Conservation (phyloP, 805 yeast species). For the Priceomyces medius region DNA sequence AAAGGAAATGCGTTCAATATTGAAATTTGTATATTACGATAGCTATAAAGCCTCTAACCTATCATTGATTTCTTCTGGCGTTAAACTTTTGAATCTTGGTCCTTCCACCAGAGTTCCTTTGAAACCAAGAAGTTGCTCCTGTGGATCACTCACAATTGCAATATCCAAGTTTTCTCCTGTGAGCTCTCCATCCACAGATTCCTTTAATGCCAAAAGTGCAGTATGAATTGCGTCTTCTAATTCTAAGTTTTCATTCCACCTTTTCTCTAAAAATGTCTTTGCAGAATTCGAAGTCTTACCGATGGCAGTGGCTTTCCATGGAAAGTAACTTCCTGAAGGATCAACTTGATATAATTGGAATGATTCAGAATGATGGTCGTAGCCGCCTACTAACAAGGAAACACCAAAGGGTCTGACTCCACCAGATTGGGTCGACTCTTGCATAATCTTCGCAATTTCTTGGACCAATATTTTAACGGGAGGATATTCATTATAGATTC, state of each 20-base stretch:
- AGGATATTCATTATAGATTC: conserved; percentile 94
- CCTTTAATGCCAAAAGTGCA: conserved; percentile 90
- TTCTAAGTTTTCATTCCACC: conserved; percentile 97
- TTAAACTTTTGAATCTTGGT: conserved; percentile 82
- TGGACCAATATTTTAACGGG: conserved; percentile 92
- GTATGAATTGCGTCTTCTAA: conserved; percentile 97
- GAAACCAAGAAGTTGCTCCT: conserved; percentile 78
- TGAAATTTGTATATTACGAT: conserved; percentile 1
- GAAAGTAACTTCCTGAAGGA: conserved; percentile 96
- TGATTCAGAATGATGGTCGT: conserved; percentile 68
- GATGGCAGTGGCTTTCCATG: conserved; percentile 99
- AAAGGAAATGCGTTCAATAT: too few species aligned
- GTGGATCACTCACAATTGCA: conserved; percentile 79
- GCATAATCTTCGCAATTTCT: conserved; percentile 95
- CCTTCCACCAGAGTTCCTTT: conserved; percentile 82
- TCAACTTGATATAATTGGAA: conserved; percentile 93
- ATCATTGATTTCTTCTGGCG: conserved; percentile 92
- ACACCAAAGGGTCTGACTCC: conserved; percentile 99
- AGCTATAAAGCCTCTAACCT: conserved; percentile 81
- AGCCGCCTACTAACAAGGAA: conserved; percentile 88
- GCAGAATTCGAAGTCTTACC: conserved; percentile 97
- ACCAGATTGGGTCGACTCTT: conserved; percentile 97
- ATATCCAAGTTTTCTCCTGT: conserved; percentile 95
- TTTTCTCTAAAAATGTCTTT: conserved; percentile 92
- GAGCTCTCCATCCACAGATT: conserved; percentile 96